phyloP scores from a whole-genome alignment of 2,329 filamentous ascomycete species.

The Ophiosphaerella narmari region DNA sequence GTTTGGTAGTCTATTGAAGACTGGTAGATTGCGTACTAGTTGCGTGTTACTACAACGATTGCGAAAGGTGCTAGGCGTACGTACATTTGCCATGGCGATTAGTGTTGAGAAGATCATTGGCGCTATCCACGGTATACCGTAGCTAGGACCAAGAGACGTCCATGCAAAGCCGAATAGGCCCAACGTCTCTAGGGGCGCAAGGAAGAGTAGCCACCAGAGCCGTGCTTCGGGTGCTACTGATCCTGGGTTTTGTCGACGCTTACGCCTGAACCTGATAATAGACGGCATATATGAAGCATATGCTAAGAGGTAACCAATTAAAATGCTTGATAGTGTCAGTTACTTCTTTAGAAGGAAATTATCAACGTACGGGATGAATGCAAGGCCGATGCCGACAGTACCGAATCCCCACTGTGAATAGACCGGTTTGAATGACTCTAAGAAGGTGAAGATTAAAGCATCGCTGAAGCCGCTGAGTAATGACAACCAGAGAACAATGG shows the following conservation, averaged over 20 bases:
- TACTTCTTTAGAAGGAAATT: not conserved
- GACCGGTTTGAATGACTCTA: constrained; percentile 70
- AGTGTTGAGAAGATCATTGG: constrained; percentile 68
- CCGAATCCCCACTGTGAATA: constrained; percentile 69
- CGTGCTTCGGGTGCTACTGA: constrained; percentile 66
- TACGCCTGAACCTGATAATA: constrained; percentile 54
- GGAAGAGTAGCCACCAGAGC: constrained; percentile 68
- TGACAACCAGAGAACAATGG: constrained; percentile 72
- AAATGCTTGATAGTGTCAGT: constrained; percentile 46
- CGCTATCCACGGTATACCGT: constrained; percentile 67
- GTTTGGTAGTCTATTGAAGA: constrained; percentile 80
- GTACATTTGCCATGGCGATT: constrained; percentile 70
- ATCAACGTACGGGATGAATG: constrained; percentile 59
- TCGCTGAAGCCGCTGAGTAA: constrained; percentile 74
- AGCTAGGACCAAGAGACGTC: constrained; percentile 64
- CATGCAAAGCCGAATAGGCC: constrained; percentile 73
- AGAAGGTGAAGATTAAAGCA: constrained; percentile 76
- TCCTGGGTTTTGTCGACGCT: constrained; percentile 56
- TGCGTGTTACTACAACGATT: not conserved
- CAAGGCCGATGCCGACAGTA: constrained; percentile 60
- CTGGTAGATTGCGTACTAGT: constrained; percentile 71
- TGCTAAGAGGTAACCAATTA: constrained; percentile 67
- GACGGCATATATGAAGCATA: constrained; percentile 64
- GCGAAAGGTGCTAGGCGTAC: not conserved
- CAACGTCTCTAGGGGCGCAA: constrained; percentile 64